These are phyloP conservation scores for Vaccinium vitisidaea DNA, from an alignment of 148 eudicot species.

Conservation along the genomic window DNA sequence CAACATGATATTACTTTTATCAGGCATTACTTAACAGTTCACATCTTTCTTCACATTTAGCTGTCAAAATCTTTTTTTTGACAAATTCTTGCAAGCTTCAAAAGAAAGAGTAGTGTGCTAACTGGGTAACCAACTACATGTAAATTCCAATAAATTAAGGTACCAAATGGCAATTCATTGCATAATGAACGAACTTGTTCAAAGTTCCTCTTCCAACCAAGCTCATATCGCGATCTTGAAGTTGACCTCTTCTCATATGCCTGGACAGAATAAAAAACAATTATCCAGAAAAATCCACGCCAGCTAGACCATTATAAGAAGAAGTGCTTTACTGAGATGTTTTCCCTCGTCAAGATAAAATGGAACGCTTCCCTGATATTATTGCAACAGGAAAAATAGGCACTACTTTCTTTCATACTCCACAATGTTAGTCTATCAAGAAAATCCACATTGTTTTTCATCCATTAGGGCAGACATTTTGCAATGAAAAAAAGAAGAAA, in stretches of 20 bases:
- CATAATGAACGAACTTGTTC: constrained; percentile 62
- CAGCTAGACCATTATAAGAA: background rate
- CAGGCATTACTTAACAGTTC: background rate
- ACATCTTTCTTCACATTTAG: background rate
- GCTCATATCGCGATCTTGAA: constrained; percentile 91
- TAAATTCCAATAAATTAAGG: background rate
- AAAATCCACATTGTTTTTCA: background rate
- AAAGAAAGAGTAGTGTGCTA: background rate
- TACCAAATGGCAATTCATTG: background rate
- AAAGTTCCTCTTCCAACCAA: constrained; percentile 91
- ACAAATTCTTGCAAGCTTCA: background rate
- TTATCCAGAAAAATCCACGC: background rate
- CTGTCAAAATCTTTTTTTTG: background rate
- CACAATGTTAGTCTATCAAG: background rate
- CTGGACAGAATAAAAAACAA: constrained; percentile 36
- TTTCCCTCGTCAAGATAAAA: background rate
- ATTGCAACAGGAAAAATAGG: background rate
- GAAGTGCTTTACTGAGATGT: background rate
- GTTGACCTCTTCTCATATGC: constrained; percentile 91
- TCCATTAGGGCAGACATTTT: background rate
- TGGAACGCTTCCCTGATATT: background rate
- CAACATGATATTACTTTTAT: background rate
- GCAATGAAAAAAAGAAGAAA: background rate
- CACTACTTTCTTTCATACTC: background rate
- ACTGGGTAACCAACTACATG: background rate